These are phyloP conservation scores for Candida dubliniensis DNA, from an alignment of 1,139 yeast species.

Conservation along the genomic window DNA sequence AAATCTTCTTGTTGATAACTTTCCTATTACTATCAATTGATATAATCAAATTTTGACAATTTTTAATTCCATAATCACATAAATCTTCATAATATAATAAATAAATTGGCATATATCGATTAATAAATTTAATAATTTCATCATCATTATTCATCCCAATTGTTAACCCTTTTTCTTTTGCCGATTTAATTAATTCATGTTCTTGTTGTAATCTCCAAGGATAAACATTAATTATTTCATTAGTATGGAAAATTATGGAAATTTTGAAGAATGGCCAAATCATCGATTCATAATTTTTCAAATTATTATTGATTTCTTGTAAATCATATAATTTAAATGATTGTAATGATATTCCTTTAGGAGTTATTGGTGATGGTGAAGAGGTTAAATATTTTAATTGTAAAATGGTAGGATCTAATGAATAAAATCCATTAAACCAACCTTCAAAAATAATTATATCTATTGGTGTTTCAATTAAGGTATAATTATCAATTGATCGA, in stretches of 20 bases:
- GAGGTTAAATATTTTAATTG: conserved; percentile 22
- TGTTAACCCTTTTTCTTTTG: conserved; percentile 72
- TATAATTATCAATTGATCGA: conserved; percentile 35
- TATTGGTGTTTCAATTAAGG: conserved; percentile 38
- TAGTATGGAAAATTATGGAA: conserved; percentile 61
- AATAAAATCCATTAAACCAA: conserved; percentile 83
- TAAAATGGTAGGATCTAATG: conserved; percentile 31
- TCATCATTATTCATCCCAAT: conserved; percentile 33
- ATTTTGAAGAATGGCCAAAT: conserved; percentile 62
- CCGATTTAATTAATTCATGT: conserved; percentile 51
- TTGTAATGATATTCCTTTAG: conserved; percentile 25
- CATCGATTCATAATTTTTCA: conserved; percentile 45
- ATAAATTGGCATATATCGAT: conserved; percentile 86
- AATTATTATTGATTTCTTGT: conserved; percentile 47
- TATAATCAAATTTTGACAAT: conserved; percentile 10
- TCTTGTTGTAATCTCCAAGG: conserved; percentile 88
- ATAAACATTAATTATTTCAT: conserved; percentile 61
- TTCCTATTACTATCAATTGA: conserved; percentile 11
- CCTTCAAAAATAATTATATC: conserved; percentile 85
- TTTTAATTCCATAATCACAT: conserved; percentile 12
- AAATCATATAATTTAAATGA: conserved; percentile 28
- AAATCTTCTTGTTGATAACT: neutral
- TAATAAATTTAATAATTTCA: conserved; percentile 65
- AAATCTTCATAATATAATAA: conserved; percentile 60
- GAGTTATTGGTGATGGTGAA: conserved; percentile 12